A percentile compares a stretch with the other conserved stretches of the same genome.
These are phyloP conservation scores for Barnettozyma pratensis DNA, from an alignment of 805 yeast genomes.

Conservation along the genomic window DNA sequence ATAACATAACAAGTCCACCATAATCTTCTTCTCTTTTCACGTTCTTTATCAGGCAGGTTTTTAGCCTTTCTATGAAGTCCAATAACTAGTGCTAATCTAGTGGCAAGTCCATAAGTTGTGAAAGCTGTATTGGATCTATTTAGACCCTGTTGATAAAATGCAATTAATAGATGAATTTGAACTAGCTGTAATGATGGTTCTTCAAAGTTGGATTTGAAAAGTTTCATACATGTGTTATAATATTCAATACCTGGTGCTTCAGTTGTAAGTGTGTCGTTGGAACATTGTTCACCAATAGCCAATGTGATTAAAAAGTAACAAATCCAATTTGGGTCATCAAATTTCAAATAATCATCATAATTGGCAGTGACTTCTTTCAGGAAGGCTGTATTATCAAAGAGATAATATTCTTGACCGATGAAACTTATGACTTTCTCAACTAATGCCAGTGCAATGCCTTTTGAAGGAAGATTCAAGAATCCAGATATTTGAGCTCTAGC, in stretches of 20 bases:
- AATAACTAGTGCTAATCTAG: slow-evolving; percentile 27
- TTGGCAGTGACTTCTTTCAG: slow-evolving; percentile 11
- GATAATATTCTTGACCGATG: slow-evolving; percentile 22
- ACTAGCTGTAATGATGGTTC: slow-evolving; percentile 28
- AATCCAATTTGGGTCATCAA: slow-evolving; percentile 13
- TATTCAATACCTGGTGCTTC: slow-evolving; percentile 23
- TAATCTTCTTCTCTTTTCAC: slow-evolving; percentile 29
- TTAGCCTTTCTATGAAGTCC: slow-evolving; percentile 28
- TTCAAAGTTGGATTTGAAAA: slow-evolving; percentile 28
- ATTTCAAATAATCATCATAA: slow-evolving; percentile 9
- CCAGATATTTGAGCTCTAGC: slow-evolving; percentile 4
- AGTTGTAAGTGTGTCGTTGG: slow-evolving; percentile 10
- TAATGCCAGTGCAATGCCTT: slow-evolving; percentile 12
- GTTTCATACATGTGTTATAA: slow-evolving; percentile 28
- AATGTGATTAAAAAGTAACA: slow-evolving; percentile 20
- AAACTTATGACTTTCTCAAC: slow-evolving; percentile 18
- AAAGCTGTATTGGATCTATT: slow-evolving; percentile 32
- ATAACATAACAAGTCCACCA: slow-evolving; percentile 38
- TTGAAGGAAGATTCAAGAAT: slow-evolving; percentile 12
- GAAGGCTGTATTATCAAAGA: slow-evolving; percentile 15
- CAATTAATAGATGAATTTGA: slow-evolving; percentile 31
- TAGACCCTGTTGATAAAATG: slow-evolving; percentile 31
- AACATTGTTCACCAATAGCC: slow-evolving; percentile 26
- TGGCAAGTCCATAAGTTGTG: slow-evolving; percentile 31
- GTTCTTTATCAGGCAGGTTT: slow-evolving; percentile 18